Conservation (phyloP, 768 basidiomycete genomes). For the Calocybe gangraenosa region DNA sequence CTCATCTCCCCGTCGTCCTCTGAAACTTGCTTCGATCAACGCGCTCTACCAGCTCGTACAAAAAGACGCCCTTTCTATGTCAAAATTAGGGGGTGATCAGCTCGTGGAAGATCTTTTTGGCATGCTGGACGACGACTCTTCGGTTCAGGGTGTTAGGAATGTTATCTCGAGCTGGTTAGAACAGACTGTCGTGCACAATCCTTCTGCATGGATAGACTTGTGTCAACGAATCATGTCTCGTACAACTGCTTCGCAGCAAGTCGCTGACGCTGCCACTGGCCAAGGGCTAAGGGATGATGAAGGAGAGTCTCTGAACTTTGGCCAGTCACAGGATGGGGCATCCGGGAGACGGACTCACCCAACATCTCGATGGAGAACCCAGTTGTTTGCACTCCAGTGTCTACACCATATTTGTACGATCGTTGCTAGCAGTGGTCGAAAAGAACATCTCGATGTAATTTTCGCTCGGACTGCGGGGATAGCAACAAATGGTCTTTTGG, state of each 20-base stretch:
- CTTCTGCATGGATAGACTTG: conserved; percentile 96
- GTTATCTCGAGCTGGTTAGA: conserved; percentile 93
- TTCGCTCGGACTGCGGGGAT: conserved; percentile 63
- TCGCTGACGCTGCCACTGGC: conserved; percentile 55
- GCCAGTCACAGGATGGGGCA: conserved; percentile 38
- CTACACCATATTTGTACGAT: conserved; percentile 84
- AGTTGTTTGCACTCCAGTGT: conserved; percentile 90
- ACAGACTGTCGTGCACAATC: conserved; percentile 90
- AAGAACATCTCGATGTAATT: conserved; percentile 80
- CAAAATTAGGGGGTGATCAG: conserved; percentile 88
- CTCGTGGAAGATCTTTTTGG: conserved; percentile 94
- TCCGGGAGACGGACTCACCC: conserved; percentile 34
- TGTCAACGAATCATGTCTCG: conserved; percentile 97
- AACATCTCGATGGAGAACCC: conserved; percentile 93
- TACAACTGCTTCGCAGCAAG: conserved; percentile 81
- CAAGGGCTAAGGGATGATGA: conserved; percentile 80
- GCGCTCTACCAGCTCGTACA: conserved; percentile 96
- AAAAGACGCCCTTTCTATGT: conserved; percentile 88
- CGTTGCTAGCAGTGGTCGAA: conserved; percentile 65
- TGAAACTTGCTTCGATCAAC: conserved; percentile 94
- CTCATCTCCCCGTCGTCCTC: conserved; percentile 72
- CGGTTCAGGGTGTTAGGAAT: conserved; percentile 88
- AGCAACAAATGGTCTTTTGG: conserved; percentile 59
- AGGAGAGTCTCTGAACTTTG: conserved; percentile 82
- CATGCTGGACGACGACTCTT: conserved; percentile 92